phyloP scores from a whole-genome alignment of 345 rosid species.

The Geranium rotundifolium region DNA sequence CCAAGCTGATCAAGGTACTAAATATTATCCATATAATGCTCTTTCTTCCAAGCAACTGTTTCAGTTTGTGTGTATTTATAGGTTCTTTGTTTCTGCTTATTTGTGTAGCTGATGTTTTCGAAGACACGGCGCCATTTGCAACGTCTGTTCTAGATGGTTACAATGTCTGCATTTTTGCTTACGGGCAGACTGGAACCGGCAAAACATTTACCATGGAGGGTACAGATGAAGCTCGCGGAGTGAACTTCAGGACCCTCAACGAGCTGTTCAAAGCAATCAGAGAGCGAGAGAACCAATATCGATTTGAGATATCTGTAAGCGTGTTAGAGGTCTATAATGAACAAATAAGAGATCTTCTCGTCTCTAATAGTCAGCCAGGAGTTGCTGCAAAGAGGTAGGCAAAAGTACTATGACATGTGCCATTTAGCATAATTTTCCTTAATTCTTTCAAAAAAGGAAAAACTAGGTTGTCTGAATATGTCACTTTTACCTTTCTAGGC shows the following conservation, averaged over 20 bases:
- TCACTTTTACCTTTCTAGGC: constrained; percentile 30
- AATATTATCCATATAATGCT: not conserved
- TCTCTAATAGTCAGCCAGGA: constrained; percentile 44
- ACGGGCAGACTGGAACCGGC: constrained; percentile 95
- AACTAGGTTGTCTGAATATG: not conserved
- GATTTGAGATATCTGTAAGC: constrained; percentile 78
- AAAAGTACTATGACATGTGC: not conserved
- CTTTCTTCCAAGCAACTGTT: not conserved
- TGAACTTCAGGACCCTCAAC: constrained; percentile 80
- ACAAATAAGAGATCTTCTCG: constrained; percentile 79
- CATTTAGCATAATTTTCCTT: constrained; percentile 1
- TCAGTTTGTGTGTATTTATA: not conserved
- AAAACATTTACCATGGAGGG: constrained; percentile 97
- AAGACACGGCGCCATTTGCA: constrained; percentile 84
- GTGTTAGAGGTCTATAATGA: constrained; percentile 97
- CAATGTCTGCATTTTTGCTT: constrained; percentile 90
- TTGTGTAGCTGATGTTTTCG: constrained; percentile 62
- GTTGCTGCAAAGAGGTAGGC: constrained; percentile 52
- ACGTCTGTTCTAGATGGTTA: constrained; percentile 90
- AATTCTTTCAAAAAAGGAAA: too few species aligned
- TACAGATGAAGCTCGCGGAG: constrained; percentile 79
- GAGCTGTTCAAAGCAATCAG: constrained; percentile 55
- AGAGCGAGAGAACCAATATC: constrained; percentile 47
- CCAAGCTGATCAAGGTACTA: constrained; percentile 74
- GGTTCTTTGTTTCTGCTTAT: constrained; percentile 7